A percentile compares a stretch with the other conserved stretches of the same genome.
These are phyloP conservation scores for Coemansia sp. DNA, from an alignment of 192 early-diverging fungal species.

Conservation along the genomic window DNA sequence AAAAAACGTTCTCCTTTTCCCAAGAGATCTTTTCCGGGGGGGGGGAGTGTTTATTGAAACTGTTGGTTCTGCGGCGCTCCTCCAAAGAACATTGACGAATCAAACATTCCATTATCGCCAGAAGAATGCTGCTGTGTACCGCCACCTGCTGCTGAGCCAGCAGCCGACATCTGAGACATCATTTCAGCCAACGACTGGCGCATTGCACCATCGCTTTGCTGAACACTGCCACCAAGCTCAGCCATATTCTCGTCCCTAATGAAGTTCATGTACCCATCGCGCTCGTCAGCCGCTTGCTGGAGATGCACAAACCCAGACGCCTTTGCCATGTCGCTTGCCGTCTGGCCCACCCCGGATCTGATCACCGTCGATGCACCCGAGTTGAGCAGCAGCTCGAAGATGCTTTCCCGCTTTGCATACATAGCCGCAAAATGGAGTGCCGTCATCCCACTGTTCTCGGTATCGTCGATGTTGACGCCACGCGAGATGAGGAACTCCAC, in stretches of 20 bases:
- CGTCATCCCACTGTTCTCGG: conserved; percentile 69
- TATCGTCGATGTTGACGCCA: conserved; percentile 54
- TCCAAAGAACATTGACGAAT: too few relatives aligned
- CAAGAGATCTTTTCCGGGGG: too few relatives aligned
- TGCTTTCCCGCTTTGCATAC: conserved; percentile 44
- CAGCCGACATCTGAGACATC: conserved; percentile 1
- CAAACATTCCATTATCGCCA: neutral
- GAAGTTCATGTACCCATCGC: conserved; percentile 46
- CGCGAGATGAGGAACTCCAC: conserved; percentile 45
- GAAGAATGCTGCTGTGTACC: neutral
- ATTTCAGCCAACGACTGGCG: conserved; percentile 9
- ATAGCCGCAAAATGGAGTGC: conserved; percentile 72
- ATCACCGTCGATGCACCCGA: conserved; percentile 56
- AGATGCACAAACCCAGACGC: conserved; percentile 13
- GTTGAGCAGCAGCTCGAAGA: conserved; percentile 61
- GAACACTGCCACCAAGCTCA: conserved; percentile 5
- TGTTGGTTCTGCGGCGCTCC: too few relatives aligned
- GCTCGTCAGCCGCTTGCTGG: conserved; percentile 35
- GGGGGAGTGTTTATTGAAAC: too few relatives aligned
- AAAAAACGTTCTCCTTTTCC: too few relatives aligned
- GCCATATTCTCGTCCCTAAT: conserved; percentile 44
- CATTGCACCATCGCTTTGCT: neutral
- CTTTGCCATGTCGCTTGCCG: conserved; percentile 41
- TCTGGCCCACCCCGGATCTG: conserved; percentile 16
- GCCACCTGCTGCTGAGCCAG: neutral